These are phyloP conservation scores for Westerdykella aurantiaca DNA, from an alignment of 2,329 filamentous ascomycete species.

Conservation along the genomic window DNA sequence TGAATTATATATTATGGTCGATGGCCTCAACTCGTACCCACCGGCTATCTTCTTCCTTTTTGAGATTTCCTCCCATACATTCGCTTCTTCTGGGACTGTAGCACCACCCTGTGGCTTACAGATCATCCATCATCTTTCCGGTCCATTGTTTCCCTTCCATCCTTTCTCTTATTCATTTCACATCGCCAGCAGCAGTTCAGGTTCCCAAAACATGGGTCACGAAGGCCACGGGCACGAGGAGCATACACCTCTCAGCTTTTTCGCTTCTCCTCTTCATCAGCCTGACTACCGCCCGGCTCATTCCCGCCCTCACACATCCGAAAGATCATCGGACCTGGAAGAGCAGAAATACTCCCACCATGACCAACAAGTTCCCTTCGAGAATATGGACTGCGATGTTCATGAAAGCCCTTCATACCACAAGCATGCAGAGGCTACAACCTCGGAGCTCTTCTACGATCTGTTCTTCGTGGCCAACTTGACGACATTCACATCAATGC, in stretches of 20 bases:
- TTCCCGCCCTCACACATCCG: not conserved
- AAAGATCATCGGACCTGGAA: conserved; percentile 4
- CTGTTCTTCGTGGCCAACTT: conserved; percentile 60
- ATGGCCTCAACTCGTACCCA: no score
- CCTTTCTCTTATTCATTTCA: no score
- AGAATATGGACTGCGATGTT: conserved; percentile 8
- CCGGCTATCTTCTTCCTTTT: no score
- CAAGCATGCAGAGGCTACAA: conserved; percentile 46
- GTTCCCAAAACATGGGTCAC: conserved; percentile 11
- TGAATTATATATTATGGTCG: no score
- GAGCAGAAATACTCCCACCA: conserved; percentile 5
- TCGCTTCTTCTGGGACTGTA: no score
- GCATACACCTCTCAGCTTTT: conserved; percentile 11
- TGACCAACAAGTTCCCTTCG: conserved; percentile 9
- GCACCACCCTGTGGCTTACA: no score
- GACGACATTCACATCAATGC: conserved; percentile 54
- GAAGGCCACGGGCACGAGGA: conserved; percentile 13
- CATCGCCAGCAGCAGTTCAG: no score
- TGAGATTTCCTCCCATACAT: no score
- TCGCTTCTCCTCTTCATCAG: conserved; percentile 15
- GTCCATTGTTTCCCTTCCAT: no score
- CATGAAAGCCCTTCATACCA: conserved; percentile 29
- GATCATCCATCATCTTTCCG: no score
- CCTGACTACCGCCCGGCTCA: not conserved
- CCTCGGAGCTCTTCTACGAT: conserved; percentile 56